Evolutionary conservation across 495 filamentous ascomycete species (phyloP).

Genomic region (Penicillium cataractarum): DNA sequence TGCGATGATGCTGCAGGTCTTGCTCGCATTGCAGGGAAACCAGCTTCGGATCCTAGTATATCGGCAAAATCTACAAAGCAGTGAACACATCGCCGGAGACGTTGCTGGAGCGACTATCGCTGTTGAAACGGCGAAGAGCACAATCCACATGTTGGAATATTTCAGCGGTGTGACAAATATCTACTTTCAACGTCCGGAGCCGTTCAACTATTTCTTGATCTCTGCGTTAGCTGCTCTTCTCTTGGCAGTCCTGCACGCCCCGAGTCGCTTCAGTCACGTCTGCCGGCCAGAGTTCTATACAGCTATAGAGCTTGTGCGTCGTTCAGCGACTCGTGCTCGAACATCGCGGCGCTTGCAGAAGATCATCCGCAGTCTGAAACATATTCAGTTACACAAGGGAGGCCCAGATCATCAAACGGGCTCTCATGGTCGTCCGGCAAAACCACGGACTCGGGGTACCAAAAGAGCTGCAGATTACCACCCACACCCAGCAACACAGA

Average conservation of each 20-base stretch:
- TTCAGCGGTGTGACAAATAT: constrained; percentile 73
- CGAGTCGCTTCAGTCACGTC: constrained; percentile 66
- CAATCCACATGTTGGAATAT: constrained; percentile 69
- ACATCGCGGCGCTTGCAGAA: constrained; percentile 45
- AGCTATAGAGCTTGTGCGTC: constrained; percentile 77
- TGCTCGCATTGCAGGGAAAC: constrained; percentile 70
- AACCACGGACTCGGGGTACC: not conserved
- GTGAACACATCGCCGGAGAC: constrained; percentile 70
- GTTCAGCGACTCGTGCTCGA: constrained; percentile 47
- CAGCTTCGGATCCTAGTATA: constrained; percentile 82
- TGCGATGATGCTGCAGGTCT: constrained; percentile 48
- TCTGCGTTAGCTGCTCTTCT: constrained; percentile 79
- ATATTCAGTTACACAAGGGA: constrained; percentile 34
- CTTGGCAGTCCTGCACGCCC: constrained; percentile 77
- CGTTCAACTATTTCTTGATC: constrained; percentile 84
- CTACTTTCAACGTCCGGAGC: constrained; percentile 74
- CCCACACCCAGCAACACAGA: not conserved
- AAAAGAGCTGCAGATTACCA: not conserved
- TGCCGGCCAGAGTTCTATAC: constrained; percentile 80
- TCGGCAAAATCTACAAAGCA: constrained; percentile 73
- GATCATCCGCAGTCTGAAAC: constrained; percentile 44
- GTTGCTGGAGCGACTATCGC: constrained; percentile 63
- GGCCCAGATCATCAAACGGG: constrained; percentile 4
- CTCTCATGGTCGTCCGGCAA: not conserved
- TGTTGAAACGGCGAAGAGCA: constrained; percentile 76